A percentile compares a stretch with the other conserved stretches of the same genome.
Evolutionary conservation across 352 stramenopile species (phyloP).

Genomic region (Phytophthora cajani): DNA sequence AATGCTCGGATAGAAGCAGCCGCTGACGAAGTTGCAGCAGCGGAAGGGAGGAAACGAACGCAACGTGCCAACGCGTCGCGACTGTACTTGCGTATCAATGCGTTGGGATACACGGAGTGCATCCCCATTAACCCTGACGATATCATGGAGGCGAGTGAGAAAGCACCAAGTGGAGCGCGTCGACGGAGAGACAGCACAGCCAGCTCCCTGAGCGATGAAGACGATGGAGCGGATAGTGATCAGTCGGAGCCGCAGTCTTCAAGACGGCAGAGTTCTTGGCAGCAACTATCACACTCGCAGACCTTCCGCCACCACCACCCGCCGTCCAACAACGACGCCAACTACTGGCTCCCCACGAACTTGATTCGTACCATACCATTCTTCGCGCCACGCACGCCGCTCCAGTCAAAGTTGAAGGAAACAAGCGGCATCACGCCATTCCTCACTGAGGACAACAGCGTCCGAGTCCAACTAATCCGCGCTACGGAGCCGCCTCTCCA

Average conservation of each 20-base stretch:
- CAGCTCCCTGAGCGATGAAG: constrained; percentile 39
- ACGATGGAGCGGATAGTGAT: constrained; percentile 29
- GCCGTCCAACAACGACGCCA: constrained; percentile 33
- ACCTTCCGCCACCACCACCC: not conserved
- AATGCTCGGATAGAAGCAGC: constrained; percentile 36
- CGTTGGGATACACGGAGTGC: constrained; percentile 78
- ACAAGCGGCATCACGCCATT: constrained; percentile 72
- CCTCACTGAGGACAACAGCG: constrained; percentile 75
- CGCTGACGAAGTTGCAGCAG: constrained; percentile 30
- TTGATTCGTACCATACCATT: constrained; percentile 82
- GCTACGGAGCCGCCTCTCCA: constrained; percentile 76
- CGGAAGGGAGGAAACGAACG: constrained; percentile 35
- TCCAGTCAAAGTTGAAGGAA: constrained; percentile 81
- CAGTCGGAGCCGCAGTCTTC: constrained; percentile 21
- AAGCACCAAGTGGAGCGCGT: constrained; percentile 50
- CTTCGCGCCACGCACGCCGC: constrained; percentile 73
- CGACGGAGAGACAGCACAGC: constrained; percentile 43
- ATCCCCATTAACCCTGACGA: constrained; percentile 67
- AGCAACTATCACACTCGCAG: constrained; percentile 15
- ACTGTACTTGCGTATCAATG: constrained; percentile 78
- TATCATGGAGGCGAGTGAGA: constrained; percentile 57
- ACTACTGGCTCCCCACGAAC: constrained; percentile 82
- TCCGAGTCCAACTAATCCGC: constrained; percentile 79
- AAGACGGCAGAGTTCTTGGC: constrained; percentile 5
- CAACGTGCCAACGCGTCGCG: constrained; percentile 37